Evolutionary conservation across 208 protist genomes (phyloP).

Genomic region (Phytomonas sp.): DNA sequence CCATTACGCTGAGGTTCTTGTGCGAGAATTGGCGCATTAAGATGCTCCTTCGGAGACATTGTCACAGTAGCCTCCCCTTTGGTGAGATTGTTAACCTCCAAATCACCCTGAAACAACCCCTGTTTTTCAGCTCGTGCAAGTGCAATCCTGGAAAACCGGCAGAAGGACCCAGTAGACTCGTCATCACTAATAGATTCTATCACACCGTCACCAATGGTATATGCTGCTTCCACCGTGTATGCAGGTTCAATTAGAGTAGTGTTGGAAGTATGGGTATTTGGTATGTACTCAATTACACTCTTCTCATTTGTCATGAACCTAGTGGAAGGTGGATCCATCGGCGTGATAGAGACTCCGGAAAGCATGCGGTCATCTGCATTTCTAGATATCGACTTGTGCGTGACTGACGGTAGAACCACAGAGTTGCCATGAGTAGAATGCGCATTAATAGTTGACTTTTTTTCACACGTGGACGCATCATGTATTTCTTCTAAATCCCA

Average conservation of each 20-base stretch:
- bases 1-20: not conserved
- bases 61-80: not conserved
- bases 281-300: not conserved
- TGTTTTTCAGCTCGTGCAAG: not conserved
- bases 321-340: not conserved
- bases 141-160: not conserved
- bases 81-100: not conserved
- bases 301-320: not conserved
- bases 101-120: not conserved
- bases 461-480: not conserved
- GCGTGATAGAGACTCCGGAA: not conserved
- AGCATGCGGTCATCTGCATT: not conserved
- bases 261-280: not conserved
- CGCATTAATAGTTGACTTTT: not conserved
- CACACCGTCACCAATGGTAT: not conserved
- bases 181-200: not conserved
- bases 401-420: not conserved
- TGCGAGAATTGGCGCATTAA: not conserved
- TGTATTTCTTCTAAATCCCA: constrained; percentile 2
- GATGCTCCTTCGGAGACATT: not conserved
- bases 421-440: not conserved
- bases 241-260: not conserved
- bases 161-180: not conserved
- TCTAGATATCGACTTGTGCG: not conserved
- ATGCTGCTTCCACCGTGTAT: not conserved